Base-by-base conservation (phyloP, 106 monocot species). In the Dioscorea alata region DNA sequence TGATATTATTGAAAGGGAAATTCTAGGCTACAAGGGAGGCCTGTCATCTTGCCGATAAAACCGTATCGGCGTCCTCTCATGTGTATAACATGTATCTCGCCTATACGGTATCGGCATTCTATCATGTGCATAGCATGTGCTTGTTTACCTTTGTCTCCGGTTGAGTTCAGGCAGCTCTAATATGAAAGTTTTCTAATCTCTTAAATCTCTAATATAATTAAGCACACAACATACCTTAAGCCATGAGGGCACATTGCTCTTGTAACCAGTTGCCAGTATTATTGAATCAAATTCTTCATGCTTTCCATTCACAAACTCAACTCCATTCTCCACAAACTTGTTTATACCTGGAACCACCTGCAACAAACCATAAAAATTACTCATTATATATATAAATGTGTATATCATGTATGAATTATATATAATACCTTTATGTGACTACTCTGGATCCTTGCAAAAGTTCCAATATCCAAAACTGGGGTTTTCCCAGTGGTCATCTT, bases 241-340 rank as follows among this genome's bases (percentile, higher is more conserved):
- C 94, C 94, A 94, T 31, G 84, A 82, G 50, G 87, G 75, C 5
- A 94, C 90, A 34, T 86, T 94, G 80, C 94, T 94, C 57, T 48
- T 71, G 63, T 94, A 94, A 17, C 94, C 94, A 19, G 94, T 90
- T 53, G 94, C 94, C 2, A 94, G 73, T 70, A 94, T 90, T 42
- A 94, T 68, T 1, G 87, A 65, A 50, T 90, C 74, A 33, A 90
- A 94, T 4, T 82, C 79, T 49, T 82, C 87, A 16, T 69, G 66
- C 63, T 61, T 79, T 3, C 94, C 87, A 52, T 94, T 79, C 12
- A 66, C 59, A 64, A 82, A 90, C 48, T 94, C 93, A 15, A 82
- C 89, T 13, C 93, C 89, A 50, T 70, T 68, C 13, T 70, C 66
- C 5, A 73, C 65, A 24, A 86, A 82, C 33, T 70, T 57, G 61